Evolutionary conservation across 2,329 filamentous ascomycete species (phyloP), one percentile per base, ranked within the genome.

Genomic region (Aspergillus nomiae): DNA sequence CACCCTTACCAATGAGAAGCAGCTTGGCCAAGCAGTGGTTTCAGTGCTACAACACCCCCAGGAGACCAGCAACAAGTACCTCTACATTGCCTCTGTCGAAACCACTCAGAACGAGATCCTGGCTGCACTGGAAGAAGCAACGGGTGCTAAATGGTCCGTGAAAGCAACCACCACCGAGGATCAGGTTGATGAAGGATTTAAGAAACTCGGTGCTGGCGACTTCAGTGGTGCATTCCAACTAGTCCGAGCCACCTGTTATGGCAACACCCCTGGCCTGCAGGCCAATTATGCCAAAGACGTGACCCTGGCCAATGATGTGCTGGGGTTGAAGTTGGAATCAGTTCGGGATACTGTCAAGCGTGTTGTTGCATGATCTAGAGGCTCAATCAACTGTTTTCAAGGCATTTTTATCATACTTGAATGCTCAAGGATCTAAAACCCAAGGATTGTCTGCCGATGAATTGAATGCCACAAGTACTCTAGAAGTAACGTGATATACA

Each of bases 41-140:
- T 79, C 81, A 7, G 76, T 86, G 28, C 73, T 90, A 19, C 77
- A 77, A 69, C 81, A 74, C 45, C 80, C 83, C 0, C 78, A 81
- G 2, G 75, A 81, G 62, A 89, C 86, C 0, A 82, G 80, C 41
- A 90, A 90, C 72, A 80, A 84, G 64, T 86, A 87, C 71, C 73
- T 90, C 34, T 82, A 81, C 57, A 76, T 89, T 19, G 82, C 85
- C 3, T 87, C 84, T 0, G 86, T 89, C 67, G 82, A 82, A 34
- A 82, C 84, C 0, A 83, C 84, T 1, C 87, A 89, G 74, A 85
- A 85, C 21, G 80, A 89, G 65, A 74, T 91, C 1, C 70, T 90
- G 1, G 73, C 76, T 14, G 71, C 81, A 0, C 75, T 85, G 2
- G 85, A 90, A 74, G 81, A 83, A 61, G 75, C 81, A 12, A 85